Evolutionary conservation across 2,329 filamentous ascomycete species (phyloP).

Genomic region (Ophiosphaerella herpotricha): DNA sequence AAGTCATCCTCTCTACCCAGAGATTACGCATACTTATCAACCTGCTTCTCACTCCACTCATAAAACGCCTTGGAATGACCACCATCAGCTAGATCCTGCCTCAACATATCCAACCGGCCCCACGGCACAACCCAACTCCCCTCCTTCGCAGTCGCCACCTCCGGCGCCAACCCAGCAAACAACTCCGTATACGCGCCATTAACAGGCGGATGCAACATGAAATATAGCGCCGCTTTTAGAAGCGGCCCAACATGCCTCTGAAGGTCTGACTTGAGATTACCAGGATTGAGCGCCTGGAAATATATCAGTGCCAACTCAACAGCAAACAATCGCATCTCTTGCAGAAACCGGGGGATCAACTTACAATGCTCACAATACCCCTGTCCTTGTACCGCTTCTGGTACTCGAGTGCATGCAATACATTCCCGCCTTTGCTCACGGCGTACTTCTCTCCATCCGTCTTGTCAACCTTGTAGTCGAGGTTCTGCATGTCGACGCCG

Average conservation of each 20-base stretch:
- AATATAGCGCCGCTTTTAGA: not conserved
- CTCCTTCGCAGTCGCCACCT: constrained; percentile 23
- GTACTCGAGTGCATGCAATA: constrained; percentile 31
- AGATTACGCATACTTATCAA: constrained; percentile 14
- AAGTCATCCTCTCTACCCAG: too few species aligned
- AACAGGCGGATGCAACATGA: constrained; percentile 17
- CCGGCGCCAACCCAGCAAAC: constrained; percentile 26
- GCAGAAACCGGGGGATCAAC: not conserved
- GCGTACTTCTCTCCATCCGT: constrained; percentile 20
- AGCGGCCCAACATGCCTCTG: constrained; percentile 37
- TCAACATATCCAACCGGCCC: constrained; percentile 41
- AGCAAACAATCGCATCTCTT: not conserved
- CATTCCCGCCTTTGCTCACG: constrained; percentile 33
- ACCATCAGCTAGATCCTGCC: constrained; percentile 33
- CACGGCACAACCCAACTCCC: constrained; percentile 54
- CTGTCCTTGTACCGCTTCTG: constrained; percentile 13
- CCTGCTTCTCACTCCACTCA: constrained; percentile 51
- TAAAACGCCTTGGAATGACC: constrained; percentile 49
- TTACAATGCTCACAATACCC: constrained; percentile 28
- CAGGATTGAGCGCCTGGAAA: constrained; percentile 44
- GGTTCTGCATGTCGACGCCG: constrained; percentile 23
- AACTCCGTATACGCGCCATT: constrained; percentile 33
- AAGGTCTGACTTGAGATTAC: constrained; percentile 36
- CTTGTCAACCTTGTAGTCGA: constrained; percentile 16
- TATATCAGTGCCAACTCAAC: not conserved